Evolutionary conservation across 2,329 filamentous ascomycete species (phyloP), one percentile per base, ranked within the genome.

Genomic region (Fusarium drepaniforme): DNA sequence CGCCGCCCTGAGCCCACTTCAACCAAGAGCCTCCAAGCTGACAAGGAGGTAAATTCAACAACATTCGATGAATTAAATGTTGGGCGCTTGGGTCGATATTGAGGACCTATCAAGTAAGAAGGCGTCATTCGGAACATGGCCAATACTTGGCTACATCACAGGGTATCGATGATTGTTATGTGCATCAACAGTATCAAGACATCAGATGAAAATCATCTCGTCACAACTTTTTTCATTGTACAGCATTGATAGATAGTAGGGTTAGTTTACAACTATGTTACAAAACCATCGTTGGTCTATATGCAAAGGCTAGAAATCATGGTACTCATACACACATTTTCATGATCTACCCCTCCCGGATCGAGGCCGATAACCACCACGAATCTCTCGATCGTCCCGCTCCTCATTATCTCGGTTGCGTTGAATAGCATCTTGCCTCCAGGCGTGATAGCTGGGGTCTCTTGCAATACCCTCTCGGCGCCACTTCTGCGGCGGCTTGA

Each of bases 401-500:
- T 84, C 80, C 60, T 81, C 78, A 59, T 79, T 73, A 46, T 83
- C 80, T 58, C 80, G 77, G 49, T 79, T 75, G 68, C 75, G 74
- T 73, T 79, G 65, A 12, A 76, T 72, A 6, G 77, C 79, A 40
- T 76, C 76, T 64, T 77, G 73, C 64, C 78, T 82, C 71, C 77
- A 83, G 46, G 80, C 75, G 63, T 87, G 85, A 75, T 84, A 88
- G 15, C 73, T 78, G 8, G 84, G 84, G 56, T 87, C 85, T 38
- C 87, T 82, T 8, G 82, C 82, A 53, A 90, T 82, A 35, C 89
- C 89, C 80, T 89, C 88, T 11, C 82, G 81, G 65, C 90, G 88
- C 91, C 91, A 93, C 77, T 83, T 87, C 77, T 83, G 83, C 8
- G 91, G 91, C 61, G 91, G 90, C 82, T 91, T 92, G 77, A 87